Percentiles rank a stretch among this genome's conserved stretches.
These are phyloP conservation scores for Jaminaea rosea DNA, from an alignment of 1,284 basidiomycete genomes.

Conservation along the genomic window DNA sequence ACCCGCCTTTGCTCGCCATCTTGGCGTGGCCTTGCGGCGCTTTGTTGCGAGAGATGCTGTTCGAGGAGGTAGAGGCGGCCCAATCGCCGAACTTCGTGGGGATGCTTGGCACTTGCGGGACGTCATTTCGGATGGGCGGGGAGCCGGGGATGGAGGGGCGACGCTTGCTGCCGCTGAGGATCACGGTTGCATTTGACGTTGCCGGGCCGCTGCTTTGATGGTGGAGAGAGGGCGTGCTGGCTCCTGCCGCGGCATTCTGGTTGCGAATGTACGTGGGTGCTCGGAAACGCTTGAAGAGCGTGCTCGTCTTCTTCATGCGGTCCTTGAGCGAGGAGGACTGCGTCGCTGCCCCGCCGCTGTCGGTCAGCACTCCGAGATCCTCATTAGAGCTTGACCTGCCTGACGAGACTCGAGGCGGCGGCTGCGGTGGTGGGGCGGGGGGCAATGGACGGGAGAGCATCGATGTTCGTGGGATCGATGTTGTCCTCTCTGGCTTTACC, in stretches of 20 bases:
- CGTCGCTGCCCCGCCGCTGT: neutral
- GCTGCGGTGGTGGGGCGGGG: neutral
- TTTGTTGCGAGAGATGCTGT: neutral
- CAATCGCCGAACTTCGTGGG: neutral
- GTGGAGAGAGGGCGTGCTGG: neutral
- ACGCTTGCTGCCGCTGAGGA: constrained; percentile 2
- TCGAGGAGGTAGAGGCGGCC: neutral
- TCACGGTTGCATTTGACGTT: too few relatives aligned
- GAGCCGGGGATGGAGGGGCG: neutral
- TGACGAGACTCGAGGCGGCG: constrained; percentile 17
- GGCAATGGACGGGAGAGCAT: too few relatives aligned
- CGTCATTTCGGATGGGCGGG: neutral
- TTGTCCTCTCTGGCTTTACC: neutral
- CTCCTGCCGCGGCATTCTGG: neutral
- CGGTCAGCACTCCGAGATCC: neutral
- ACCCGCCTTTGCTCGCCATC: neutral
- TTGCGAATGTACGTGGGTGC: neutral
- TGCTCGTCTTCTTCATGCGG: constrained; percentile 40
- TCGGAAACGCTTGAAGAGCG: constrained; percentile 19
- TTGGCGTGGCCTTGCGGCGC: neutral
- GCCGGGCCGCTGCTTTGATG: constrained; percentile 4
- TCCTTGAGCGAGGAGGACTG: constrained; percentile 25
- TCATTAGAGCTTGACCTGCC: constrained; percentile 11
- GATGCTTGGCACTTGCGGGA: neutral
- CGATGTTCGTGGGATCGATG: neutral